phyloP scores from a whole-genome alignment of 202 grass and related monocot species.

The Schoenoplectus triqueter region DNA sequence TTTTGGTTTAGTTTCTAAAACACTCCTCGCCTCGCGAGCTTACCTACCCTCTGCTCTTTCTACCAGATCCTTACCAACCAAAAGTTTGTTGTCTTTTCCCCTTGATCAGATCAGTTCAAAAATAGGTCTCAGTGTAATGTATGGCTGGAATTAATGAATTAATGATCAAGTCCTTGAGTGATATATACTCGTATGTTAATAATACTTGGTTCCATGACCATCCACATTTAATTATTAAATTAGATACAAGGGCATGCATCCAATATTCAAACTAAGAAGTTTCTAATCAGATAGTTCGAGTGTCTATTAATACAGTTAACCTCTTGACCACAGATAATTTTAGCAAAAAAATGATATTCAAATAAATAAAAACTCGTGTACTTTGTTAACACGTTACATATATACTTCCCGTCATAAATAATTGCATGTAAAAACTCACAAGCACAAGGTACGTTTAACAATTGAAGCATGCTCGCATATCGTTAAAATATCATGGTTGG shows the following conservation, averaged over 20 bases:
- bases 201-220: no score
- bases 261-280: neutral
- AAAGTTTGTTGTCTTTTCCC: neutral
- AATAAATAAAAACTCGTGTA: neutral
- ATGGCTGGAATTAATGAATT: neutral
- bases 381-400: no score
- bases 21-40: no score
- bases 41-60: neutral
- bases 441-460: neutral
- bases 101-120: neutral
- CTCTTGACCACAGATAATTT: neutral
- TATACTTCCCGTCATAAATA: neutral
- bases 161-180: neutral
- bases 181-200: neutral
- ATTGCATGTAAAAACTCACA: neutral
- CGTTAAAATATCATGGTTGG: neutral
- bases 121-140: neutral
- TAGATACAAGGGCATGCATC: no score
- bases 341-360: neutral
- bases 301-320: neutral
- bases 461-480: neutral
- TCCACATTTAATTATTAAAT: no score
- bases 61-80: neutral
- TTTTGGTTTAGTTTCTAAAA: no score
- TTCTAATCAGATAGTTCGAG: neutral